Conservation (phyloP, 768 basidiomycete genomes). For the Coprinellus micaceus region DNA sequence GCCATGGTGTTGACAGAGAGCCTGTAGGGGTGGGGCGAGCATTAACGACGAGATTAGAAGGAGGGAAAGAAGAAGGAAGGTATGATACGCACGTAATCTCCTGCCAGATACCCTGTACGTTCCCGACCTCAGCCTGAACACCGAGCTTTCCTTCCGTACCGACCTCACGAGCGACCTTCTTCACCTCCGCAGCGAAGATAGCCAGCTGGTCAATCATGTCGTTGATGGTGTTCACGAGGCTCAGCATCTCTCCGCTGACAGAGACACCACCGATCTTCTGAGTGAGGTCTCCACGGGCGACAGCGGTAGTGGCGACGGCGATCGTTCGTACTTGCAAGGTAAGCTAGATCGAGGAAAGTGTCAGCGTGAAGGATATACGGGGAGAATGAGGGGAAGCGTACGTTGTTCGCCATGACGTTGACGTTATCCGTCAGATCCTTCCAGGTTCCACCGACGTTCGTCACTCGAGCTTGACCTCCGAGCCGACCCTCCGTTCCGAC, state of each 20-base stretch:
- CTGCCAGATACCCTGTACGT: slow-evolving; percentile 97
- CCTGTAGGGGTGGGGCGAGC: slow-evolving; percentile 33
- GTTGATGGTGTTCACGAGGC: slow-evolving; percentile 96
- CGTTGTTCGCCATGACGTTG: slow-evolving; percentile 93
- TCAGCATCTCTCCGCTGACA: slow-evolving; percentile 94
- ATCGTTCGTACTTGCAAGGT: slow-evolving; percentile 93
- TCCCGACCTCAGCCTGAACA: slow-evolving; percentile 94
- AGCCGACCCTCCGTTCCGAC: slow-evolving; percentile 95
- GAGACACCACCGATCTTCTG: slow-evolving; percentile 91
- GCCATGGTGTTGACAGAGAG: slow-evolving; percentile 98
- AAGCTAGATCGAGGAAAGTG: slow-evolving; percentile 42
- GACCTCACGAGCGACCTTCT: slow-evolving; percentile 95
- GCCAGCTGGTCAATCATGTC: slow-evolving; percentile 65
- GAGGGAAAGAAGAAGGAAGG: neutral
- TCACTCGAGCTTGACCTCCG: slow-evolving; percentile 92
- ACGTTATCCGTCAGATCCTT: slow-evolving; percentile 95
- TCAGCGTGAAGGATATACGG: neutral
- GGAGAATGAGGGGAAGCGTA: slow-evolving; percentile 27
- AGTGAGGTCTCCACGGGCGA: slow-evolving; percentile 89
- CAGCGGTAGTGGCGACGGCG: slow-evolving; percentile 90
- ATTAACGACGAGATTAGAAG: neutral
- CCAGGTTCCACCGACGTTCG: slow-evolving; percentile 96
- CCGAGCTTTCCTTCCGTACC: slow-evolving; percentile 98
- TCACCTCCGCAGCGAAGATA: slow-evolving; percentile 63
- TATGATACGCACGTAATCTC: slow-evolving; percentile 81